Base-by-base conservation (phyloP, 495 filamentous ascomycete genomes). In the Terfezia claveryi region DNA sequence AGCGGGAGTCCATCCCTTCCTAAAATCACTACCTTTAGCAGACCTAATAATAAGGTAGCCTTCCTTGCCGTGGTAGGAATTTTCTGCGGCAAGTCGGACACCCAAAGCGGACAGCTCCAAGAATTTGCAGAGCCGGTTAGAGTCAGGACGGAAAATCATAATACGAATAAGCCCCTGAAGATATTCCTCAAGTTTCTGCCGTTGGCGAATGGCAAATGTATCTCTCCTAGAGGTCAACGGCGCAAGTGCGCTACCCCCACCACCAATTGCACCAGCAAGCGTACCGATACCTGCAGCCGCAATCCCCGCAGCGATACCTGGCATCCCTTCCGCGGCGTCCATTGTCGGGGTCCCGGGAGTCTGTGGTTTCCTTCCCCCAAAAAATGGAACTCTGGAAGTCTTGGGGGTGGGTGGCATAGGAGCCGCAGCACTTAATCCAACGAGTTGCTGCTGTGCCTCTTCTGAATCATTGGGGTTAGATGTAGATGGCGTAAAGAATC, bases 51-150 rank as follows among this genome's bases (percentile, higher is more conserved):
- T 79, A 51, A 96, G 71, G 61, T 85, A 87, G 10, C 91, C 93
- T 70, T 99, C 92, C 67, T 99, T 99, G 36, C 91, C 91, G 65
- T 96, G 92, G 62, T 94, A 96, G 61, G 86, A 91, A 14, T 85
- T 87, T 68, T 99, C 91, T 8, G 88, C 87, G 49, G 91, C 88
- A 52, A 99, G 76, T 37, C 92, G 76, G n/a, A 99, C 85, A 7
- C 92, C 92, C 8, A 99, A 73, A 2, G 92, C 87, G 55, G 91
- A 96, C 5, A 99, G 68, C 66, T 99, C 91, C 11, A 99, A 71
- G 64, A 99, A 99, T 61, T 88, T 89, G 70, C 91, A 99, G 11
- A 99, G 71, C 11, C 91, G 79, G 62, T 94, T 99, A 67, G 87
- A 94, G 62, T 95, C 92, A 14, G 91, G 78, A 49, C 91, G 78